A percentile compares a stretch with the other conserved stretches of the same genome.
These are phyloP conservation scores for Cyberlindnera subsufficiens DNA, from an alignment of 805 yeast genomes.

Conservation along the genomic window DNA sequence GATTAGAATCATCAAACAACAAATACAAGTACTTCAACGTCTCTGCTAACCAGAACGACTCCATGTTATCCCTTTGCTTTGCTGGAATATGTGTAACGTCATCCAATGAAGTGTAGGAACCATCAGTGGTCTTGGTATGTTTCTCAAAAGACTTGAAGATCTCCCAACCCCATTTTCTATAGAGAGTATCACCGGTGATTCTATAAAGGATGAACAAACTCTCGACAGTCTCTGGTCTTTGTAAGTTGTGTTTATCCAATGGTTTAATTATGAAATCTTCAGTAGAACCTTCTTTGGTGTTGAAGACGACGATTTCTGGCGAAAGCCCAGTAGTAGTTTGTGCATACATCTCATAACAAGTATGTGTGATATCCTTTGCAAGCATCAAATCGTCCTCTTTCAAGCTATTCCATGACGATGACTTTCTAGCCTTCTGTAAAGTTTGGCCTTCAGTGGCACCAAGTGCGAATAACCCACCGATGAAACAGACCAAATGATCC, in stretches of 20 bases:
- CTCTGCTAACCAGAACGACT: constrained; percentile 92
- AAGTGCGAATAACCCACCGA: constrained; percentile 81
- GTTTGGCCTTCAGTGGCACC: constrained; percentile 82
- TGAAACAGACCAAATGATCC: constrained; percentile 91
- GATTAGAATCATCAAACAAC: constrained; percentile 61
- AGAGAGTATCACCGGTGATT: constrained; percentile 72
- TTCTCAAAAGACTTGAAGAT: constrained; percentile 67
- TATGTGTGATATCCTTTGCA: constrained; percentile 68
- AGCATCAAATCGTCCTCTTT: constrained; percentile 60
- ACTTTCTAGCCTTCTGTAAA: constrained; percentile 46
- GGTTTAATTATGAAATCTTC: constrained; percentile 66
- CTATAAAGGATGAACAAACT: constrained; percentile 75
- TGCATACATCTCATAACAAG: constrained; percentile 85
- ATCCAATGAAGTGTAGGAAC: constrained; percentile 56
- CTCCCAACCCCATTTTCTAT: constrained; percentile 86
- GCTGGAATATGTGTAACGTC: constrained; percentile 61
- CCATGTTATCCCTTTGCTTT: constrained; percentile 62
- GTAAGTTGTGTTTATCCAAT: constrained; percentile 75
- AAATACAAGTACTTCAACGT: constrained; percentile 82
- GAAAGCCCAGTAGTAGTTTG: constrained; percentile 68
- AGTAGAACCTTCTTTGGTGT: constrained; percentile 38
- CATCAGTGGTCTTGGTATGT: constrained; percentile 44
- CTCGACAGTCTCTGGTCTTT: constrained; percentile 93
- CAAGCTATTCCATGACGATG: constrained; percentile 49
- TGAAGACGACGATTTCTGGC: constrained; percentile 87